Evolutionary conservation across 345 rosid species (phyloP), one percentile per base, ranked within the genome.

Genomic region (Lepidium aucheri): DNA sequence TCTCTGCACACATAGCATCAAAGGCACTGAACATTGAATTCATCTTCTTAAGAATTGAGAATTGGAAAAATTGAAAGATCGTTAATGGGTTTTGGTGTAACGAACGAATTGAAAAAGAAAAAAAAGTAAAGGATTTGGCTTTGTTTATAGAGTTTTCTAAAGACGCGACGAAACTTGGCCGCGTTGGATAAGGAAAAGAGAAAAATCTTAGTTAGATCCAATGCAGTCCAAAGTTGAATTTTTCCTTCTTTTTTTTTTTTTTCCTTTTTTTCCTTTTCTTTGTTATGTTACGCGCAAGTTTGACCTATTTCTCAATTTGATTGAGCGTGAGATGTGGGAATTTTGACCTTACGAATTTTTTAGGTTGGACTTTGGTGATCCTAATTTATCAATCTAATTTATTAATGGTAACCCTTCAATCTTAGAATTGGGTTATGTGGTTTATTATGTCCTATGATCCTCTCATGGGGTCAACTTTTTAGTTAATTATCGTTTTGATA

Each of bases 11-110:
- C 73, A 85, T 24, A 7, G 80, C 84, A 46, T 87, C 95, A 26
- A 87, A 90, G 38, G 81, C 74, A 67, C 91, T 85, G 73, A 90
- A 90, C 74, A 87, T 83, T 8, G 95, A 90, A 72, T 90, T 87
- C 91, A 90, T 87, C 70, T 32, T 65, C 4, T 6, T 36, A 17
- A 39, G 36, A 59, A 13, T 59, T 40, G 46, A 14, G 6, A 20
- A 13, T 26, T 28, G 5, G 32, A 33, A 14, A 44, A 17, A 44
- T 8, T 2, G 24, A 18, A 47, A 28, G 16, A 28, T 24, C 8
- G 43, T 60, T 53, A 13, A 0, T 58, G 40, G 28, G 30, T 36
- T 67, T 67, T 55, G 0, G 24, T 13, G 42, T 26, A 4, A 50
- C 14, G 38, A 52, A 30, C 14, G 11, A 28, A 26, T 6, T 4